A percentile compares a stretch with the other conserved stretches of the same genome.
Evolutionary conservation across 768 basidiomycete species (phyloP).

Genomic region (Paxillus rubicundulus): DNA sequence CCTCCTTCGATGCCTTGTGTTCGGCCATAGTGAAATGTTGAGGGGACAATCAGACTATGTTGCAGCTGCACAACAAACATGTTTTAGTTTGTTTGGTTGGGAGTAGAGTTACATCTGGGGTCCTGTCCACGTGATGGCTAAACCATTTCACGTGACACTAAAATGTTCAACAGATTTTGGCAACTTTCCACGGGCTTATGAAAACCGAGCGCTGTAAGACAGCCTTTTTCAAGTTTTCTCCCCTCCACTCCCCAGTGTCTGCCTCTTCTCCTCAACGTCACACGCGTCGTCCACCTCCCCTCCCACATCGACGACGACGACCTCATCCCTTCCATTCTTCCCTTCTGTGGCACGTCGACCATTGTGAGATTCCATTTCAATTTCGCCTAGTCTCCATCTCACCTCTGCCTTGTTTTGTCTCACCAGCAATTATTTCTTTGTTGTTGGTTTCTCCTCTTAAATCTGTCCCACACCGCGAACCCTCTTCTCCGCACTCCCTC

Average conservation of each 20-base stretch:
- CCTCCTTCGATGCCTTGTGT: no score
- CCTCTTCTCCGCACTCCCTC: slow-evolving; percentile 15
- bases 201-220: no score
- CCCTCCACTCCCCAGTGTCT: slow-evolving; percentile 27
- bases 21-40: no score
- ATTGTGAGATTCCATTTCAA: slow-evolving; percentile 21
- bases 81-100: no score
- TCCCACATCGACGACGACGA: neutral
- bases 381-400: neutral
- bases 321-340: neutral
- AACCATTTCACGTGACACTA: no score
- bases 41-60: no score
- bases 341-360: neutral
- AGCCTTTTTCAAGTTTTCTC: slow-evolving; percentile 23
- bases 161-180: no score
- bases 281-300: slow-evolving; percentile 23
- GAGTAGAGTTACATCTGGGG: no score
- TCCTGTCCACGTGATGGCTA: no score
- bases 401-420: slow-evolving; percentile 16
- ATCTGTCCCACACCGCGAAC: slow-evolving; percentile 1
- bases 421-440: slow-evolving; percentile 11
- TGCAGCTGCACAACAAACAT: no score
- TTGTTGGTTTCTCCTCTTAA: neutral
- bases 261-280: slow-evolving; percentile 21
- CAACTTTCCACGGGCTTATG: no score